Conservation (phyloP, 2,329 filamentous ascomycete genomes). For the Nemania serpens region DNA sequence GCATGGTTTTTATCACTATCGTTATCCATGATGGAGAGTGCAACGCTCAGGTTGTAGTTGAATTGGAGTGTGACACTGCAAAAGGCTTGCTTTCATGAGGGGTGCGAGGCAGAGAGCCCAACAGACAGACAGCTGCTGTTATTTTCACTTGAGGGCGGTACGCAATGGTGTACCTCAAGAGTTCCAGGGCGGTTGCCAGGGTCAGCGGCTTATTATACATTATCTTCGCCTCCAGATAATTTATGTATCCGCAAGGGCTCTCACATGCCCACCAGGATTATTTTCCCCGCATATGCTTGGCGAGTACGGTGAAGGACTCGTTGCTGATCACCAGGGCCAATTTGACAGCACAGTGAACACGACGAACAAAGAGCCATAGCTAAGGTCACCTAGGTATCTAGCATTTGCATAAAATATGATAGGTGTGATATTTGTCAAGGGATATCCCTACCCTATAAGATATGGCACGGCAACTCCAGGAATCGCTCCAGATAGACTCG, state of each 20-base stretch:
- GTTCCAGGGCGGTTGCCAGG: too few relatives aligned
- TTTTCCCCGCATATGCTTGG: slow-evolving; percentile 24
- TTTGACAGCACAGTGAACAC: background rate
- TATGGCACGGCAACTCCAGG: background rate
- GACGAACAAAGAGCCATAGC: too few relatives aligned
- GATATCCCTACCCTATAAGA: background rate
- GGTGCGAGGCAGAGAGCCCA: background rate
- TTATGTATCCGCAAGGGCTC: background rate
- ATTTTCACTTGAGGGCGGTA: background rate
- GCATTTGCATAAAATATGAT: too few relatives aligned
- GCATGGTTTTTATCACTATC: slow-evolving; percentile 37
- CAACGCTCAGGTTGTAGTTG: background rate
- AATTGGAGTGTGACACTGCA: background rate
- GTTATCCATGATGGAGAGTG: slow-evolving; percentile 33
- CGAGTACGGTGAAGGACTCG: background rate
- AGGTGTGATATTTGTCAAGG: too few relatives aligned
- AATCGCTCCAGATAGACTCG: background rate
- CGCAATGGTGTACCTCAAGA: background rate
- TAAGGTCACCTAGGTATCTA: too few relatives aligned
- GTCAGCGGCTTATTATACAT: too few relatives aligned
- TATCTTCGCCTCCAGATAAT: background rate
- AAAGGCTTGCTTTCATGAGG: background rate
- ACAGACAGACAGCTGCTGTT: background rate
- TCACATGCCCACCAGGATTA: background rate
- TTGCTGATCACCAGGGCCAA: slow-evolving; percentile 15